Conservation (phyloP, 2,329 filamentous ascomycete species). For the Fusarium nelsonii region DNA sequence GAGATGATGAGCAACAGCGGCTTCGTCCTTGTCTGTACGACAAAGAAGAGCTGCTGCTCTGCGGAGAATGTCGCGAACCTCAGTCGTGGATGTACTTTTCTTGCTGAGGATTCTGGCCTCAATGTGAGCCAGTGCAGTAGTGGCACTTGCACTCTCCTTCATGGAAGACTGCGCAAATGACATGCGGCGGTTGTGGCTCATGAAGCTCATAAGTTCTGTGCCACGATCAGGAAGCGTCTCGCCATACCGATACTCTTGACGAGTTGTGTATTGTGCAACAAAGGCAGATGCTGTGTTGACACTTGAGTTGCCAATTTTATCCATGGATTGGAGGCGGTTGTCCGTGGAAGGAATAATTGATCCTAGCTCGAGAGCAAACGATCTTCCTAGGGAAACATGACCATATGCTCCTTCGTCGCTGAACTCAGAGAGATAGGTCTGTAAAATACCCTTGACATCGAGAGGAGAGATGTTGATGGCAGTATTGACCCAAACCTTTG, state of each 20-base stretch:
- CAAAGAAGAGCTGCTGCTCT: conserved; percentile 89
- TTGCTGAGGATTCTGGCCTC: conserved; percentile 77
- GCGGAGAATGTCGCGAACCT: conserved; percentile 84
- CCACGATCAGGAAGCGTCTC: conserved; percentile 79
- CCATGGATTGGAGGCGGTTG: conserved; percentile 85
- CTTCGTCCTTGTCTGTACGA: conserved; percentile 78
- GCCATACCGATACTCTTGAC: conserved; percentile 93
- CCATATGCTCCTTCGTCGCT: conserved; percentile 92
- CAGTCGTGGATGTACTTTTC: conserved; percentile 76
- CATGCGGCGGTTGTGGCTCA: conserved; percentile 65
- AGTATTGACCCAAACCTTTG: conserved; percentile 82
- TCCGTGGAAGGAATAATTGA: conserved; percentile 87
- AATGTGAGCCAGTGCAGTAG: conserved; percentile 77
- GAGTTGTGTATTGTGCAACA: conserved; percentile 94
- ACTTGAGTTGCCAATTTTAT: conserved; percentile 76
- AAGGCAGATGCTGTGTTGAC: conserved; percentile 97
- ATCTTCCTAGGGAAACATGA: conserved; percentile 90
- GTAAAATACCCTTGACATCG: conserved; percentile 93
- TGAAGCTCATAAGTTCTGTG: conserved; percentile 72
- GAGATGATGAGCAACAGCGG: conserved; percentile 84
- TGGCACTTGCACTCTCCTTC: conserved; percentile 68
- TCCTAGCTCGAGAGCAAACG: conserved; percentile 94
- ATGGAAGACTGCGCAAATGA: conserved; percentile 66
- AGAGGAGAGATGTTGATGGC: conserved; percentile 88
- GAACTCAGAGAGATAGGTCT: conserved; percentile 96